A percentile compares a stretch with the other conserved stretches of the same genome.
These are phyloP conservation scores for Ganoderma multipileum DNA, from an alignment of 1,284 basidiomycete species.

Conservation along the genomic window DNA sequence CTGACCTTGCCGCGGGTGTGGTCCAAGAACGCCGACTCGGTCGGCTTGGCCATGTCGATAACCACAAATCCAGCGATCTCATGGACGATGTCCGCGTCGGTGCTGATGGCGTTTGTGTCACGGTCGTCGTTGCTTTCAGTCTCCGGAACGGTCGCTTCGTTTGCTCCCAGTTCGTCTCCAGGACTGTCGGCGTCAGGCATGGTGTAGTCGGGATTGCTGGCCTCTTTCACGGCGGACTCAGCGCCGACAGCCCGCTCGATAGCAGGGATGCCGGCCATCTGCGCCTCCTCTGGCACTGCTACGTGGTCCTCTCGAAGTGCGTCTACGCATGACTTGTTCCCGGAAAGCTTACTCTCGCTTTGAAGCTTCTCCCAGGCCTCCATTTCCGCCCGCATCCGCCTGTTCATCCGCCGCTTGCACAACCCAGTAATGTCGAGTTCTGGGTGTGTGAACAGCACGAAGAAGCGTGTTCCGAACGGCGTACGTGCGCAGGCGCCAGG, in stretches of 20 bases:
- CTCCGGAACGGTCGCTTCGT: no score
- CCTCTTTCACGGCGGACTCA: neutral
- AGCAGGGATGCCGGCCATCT: neutral
- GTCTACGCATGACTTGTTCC: neutral
- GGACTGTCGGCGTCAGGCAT: neutral
- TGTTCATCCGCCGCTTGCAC: neutral
- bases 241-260: neutral
- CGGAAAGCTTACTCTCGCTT: neutral
- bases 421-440: neutral
- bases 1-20: neutral
- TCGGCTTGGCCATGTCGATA: neutral
- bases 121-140: no score
- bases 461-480: neutral
- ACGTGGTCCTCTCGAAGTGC: conserved; percentile 10
- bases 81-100: neutral
- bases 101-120: no score
- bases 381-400: neutral
- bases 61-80: neutral
- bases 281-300: neutral
- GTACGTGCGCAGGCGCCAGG: neutral
- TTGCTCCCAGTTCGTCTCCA: neutral
- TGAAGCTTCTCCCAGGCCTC: neutral
- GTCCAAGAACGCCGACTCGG: neutral
- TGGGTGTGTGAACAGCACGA: neutral
- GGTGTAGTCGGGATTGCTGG: neutral